Conservation (phyloP, 495 filamentous ascomycete species). For the Aspergillus taichungensis region DNA sequence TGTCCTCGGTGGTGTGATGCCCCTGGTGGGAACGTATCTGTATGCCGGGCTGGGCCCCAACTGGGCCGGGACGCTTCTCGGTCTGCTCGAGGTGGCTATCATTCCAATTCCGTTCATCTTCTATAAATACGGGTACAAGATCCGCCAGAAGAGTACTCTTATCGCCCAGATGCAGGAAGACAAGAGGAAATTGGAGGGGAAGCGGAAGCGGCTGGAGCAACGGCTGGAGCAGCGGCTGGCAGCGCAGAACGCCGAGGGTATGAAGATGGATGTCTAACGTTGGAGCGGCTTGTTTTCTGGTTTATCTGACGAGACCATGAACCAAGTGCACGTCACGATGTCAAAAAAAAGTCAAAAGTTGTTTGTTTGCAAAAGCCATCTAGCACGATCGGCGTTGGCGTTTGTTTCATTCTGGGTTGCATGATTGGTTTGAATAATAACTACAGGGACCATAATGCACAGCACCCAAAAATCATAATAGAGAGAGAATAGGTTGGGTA, state of each 20-base stretch:
- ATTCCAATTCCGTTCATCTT: slow-evolving; percentile 18
- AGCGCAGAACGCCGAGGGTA: slow-evolving; percentile 3
- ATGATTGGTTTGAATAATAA: no score
- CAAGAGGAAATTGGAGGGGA: slow-evolving; percentile 13
- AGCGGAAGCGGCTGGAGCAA: slow-evolving; percentile 10
- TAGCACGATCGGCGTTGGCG: no score
- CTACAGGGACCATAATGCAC: no score
- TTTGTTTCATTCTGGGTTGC: no score
- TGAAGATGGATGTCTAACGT: slow-evolving; percentile 9
- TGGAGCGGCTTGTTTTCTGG: no score
- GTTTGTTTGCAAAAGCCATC: no score
- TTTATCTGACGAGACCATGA: no score
- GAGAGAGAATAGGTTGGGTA: no score
- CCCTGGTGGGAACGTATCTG: slow-evolving; percentile 65
- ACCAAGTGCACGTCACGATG: no score
- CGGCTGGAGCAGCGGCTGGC: slow-evolving; percentile 4
- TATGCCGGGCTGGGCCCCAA: slow-evolving; percentile 57
- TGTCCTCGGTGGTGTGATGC: slow-evolving; percentile 59
- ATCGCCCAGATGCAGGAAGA: slow-evolving; percentile 18
- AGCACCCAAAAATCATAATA: no score
- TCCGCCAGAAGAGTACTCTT: slow-evolving; percentile 13
- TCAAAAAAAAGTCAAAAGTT: no score
- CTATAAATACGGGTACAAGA: slow-evolving; percentile 18
- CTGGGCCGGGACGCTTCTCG: slow-evolving; percentile 60
- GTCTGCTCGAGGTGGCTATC: slow-evolving; percentile 15